A percentile compares a stretch with the other conserved stretches of the same genome.
Conservation (phyloP, 352 stramenopile genomes). For the Saprolegnia diclina region DNA sequence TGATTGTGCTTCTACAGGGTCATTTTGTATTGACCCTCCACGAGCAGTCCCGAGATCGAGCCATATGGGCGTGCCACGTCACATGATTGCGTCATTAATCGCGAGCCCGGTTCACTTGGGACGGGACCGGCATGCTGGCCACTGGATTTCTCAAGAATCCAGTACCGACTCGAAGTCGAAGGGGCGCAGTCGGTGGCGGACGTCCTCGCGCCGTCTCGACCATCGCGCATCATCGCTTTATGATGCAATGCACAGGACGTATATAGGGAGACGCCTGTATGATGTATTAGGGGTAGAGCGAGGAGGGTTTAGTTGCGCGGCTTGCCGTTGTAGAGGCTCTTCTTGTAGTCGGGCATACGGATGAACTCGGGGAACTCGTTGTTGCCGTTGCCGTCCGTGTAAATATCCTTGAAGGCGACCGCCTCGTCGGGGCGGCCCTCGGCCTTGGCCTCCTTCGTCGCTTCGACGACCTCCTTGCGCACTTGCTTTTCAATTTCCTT, state of each 20-base stretch:
- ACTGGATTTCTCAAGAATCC: neutral
- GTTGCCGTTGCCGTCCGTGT: conserved; percentile 83
- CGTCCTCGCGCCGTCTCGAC: too few relatives aligned
- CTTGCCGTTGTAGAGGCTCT: conserved; percentile 90
- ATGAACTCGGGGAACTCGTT: conserved; percentile 94
- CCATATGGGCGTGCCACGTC: too few relatives aligned
- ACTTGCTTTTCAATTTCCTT: conserved; percentile 99
- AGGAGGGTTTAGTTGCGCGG: conserved; percentile 20
- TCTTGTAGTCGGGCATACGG: conserved; percentile 94
- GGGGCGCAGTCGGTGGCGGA: too few relatives aligned
- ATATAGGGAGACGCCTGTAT: neutral
- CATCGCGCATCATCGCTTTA: neutral
- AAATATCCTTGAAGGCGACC: conserved; percentile 81
- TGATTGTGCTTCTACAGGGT: too few relatives aligned
- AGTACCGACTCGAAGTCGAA: neutral
- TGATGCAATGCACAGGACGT: neutral
- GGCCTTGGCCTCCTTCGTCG: conserved; percentile 90
- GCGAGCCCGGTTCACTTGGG: neutral
- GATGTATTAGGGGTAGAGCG: too few relatives aligned
- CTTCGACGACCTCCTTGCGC: conserved; percentile 95
- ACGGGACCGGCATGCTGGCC: neutral
- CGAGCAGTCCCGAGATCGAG: too few relatives aligned
- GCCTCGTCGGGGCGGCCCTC: conserved; percentile 44
- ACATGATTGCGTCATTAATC: too few relatives aligned
- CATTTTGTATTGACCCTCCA: too few relatives aligned